Evolutionary conservation across 2,329 filamentous ascomycete genomes (phyloP).

Genomic region (Diaporthe sp.): DNA sequence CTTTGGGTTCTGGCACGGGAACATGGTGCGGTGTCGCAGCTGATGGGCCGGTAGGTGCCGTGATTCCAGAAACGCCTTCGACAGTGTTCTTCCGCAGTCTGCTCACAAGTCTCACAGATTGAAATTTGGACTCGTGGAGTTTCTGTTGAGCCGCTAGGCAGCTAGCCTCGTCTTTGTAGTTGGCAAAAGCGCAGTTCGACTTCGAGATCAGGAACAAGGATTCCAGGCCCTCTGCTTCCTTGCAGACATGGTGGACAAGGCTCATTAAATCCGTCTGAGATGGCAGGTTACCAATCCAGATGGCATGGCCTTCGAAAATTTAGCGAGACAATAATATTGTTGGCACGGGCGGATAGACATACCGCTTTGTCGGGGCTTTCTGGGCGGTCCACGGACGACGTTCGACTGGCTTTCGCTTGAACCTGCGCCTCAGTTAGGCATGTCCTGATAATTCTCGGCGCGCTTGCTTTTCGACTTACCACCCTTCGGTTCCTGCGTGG

Average conservation of each 20-base stretch:
- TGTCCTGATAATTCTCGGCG: not conserved
- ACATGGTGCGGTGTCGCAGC: conserved; percentile 48
- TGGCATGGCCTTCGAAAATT: conserved; percentile 77
- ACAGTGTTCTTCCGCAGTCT: conserved; percentile 75
- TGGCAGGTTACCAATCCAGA: conserved; percentile 96
- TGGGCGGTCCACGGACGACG: conserved; percentile 66
- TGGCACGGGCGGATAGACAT: conserved; percentile 49
- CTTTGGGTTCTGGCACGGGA: conserved; percentile 35
- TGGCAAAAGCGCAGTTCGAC: conserved; percentile 97
- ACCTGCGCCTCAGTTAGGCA: conserved; percentile 35
- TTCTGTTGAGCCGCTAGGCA: conserved; percentile 84
- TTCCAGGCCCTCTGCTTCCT: conserved; percentile 82
- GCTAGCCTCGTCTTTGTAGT: conserved; percentile 85
- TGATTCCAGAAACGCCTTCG: conserved; percentile 60
- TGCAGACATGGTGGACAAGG: conserved; percentile 92
- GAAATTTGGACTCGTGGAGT: conserved; percentile 92
- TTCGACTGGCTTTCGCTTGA: conserved; percentile 53
- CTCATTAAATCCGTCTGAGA: conserved; percentile 85
- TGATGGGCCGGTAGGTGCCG: conserved; percentile 69
- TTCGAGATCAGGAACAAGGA: conserved; percentile 96
- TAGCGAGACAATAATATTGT: not conserved
- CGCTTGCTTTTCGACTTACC: conserved; percentile 36
- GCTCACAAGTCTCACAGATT: conserved; percentile 88
- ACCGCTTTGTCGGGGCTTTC: conserved; percentile 75
- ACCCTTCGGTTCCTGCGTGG: conserved; percentile 37